These are phyloP conservation scores for Naegleria fowleri DNA, from an alignment of 208 protist genomes.

Conservation along the genomic window DNA sequence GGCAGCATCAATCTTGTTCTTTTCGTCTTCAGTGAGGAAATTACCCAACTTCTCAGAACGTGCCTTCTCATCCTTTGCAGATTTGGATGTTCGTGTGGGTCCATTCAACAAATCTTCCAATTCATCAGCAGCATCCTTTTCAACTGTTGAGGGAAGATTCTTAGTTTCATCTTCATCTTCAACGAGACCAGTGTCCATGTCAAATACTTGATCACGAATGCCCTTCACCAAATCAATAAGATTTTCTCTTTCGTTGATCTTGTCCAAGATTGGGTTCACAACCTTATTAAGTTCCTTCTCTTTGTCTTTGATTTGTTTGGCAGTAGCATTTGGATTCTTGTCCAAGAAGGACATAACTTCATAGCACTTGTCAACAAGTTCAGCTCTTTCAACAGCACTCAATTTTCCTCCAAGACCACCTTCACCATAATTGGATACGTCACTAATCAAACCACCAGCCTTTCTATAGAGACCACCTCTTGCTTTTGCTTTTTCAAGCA, in stretches of 20 bases:
- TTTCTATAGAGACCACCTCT: neutral
- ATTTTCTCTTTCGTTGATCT: neutral
- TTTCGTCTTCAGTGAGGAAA: neutral
- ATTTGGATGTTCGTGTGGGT: neutral
- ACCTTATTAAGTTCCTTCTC: conserved; percentile 81
- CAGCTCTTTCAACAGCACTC: neutral
- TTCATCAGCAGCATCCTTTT: neutral
- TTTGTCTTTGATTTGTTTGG: conserved; percentile 85
- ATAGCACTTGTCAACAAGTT: neutral
- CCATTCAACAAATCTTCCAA: neutral
- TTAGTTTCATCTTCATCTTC: neutral
- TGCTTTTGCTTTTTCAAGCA: neutral
- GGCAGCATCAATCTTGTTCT: neutral
- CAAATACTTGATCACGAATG: neutral
- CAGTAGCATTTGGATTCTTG: conserved; percentile 65
- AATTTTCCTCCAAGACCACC: neutral
- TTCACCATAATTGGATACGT: neutral
- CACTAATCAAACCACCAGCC: neutral
- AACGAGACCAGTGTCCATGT: neutral
- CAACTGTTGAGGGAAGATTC: neutral
- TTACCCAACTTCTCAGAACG: neutral
- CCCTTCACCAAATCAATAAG: neutral
- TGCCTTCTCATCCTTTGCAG: neutral
- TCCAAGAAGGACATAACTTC: conserved; percentile 64
- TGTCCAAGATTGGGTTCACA: conserved; percentile 83